Base-by-base conservation (phyloP, 345 rosid species). In the Iberis pinnata region DNA sequence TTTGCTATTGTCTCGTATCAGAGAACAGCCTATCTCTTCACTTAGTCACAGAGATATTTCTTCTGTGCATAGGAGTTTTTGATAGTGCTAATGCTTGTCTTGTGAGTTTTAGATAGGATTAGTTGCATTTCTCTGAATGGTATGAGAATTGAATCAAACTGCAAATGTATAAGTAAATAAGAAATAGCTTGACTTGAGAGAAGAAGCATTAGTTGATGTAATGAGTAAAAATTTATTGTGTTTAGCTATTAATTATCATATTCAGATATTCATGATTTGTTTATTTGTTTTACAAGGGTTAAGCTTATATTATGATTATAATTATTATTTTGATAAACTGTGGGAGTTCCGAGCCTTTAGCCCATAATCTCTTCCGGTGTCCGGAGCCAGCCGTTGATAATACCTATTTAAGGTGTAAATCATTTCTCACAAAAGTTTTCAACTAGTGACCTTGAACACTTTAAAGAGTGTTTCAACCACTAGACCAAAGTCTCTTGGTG, bases 1-100 rank as follows among this genome's bases (percentile, higher is more conserved):
- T 13, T 40, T 75, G 37, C 83, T 90, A 18, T 49, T 87, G 33
- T 76, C 96, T 18, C 96, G 84, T 42, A 63, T 90, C 56, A 76
- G 82, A 56, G 96, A 87, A 61, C 92, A 78, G 41, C 89, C 96
- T 8, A 53, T 78, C 75, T 58, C 65, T 29, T 26, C 70, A 27
- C 61, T 53, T 41, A 4, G 61, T 60, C 57, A 53, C 55, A 22
- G 62, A 13, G 62, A 67, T 41, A 60, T 60, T 9, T 53, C 65
- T 52, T 58, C 65, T 24, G 40, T 53, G 18, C 67, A 47, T 51
- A 60, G 67, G 35, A 53, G 59, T 47, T 54, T 67, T 60, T 67
- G 57, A 67, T 45, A 66, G 20, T 5, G 48, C n/a, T 18, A 65
- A 41, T 18, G 40, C 11, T 6, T 60, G 48, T 48, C 39, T 37